phyloP scores from a whole-genome alignment of 139 green algal genomes.

The Chlorokybus atmophyticus region DNA sequence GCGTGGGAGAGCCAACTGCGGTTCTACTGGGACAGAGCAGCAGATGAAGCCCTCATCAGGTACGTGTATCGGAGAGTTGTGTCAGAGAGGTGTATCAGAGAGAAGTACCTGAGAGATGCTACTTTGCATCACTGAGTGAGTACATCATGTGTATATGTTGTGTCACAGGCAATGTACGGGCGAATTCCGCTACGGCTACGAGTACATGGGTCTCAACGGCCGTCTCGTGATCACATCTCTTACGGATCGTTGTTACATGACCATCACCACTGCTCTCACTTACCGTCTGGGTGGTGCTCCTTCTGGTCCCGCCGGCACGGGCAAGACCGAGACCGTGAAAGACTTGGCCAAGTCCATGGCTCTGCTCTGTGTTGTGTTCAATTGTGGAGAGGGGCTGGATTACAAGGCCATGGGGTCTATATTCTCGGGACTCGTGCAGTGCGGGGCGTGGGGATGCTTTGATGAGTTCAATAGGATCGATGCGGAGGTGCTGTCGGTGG shows the following conservation, averaged over 20 bases:
- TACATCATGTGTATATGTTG: too few relatives aligned
- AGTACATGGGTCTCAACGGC: slow-evolving; percentile 74
- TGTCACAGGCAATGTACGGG: slow-evolving; percentile 58
- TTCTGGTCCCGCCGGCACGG: slow-evolving; percentile 59
- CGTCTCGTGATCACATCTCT: slow-evolving; percentile 68
- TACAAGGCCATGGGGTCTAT: slow-evolving; percentile 78
- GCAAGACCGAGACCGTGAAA: slow-evolving; percentile 66
- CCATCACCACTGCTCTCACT: slow-evolving; percentile 63
- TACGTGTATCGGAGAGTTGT: too few relatives aligned
- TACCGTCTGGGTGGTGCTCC: slow-evolving; percentile 63
- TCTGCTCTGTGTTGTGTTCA: slow-evolving; percentile 76
- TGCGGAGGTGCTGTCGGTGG: slow-evolving; percentile 60
- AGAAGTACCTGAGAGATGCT: too few relatives aligned
- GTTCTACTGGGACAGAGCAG: slow-evolving; percentile 58
- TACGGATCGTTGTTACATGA: slow-evolving; percentile 80
- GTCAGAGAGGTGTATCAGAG: too few relatives aligned
- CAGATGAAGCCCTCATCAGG: slow-evolving; percentile 64
- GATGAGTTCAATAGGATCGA: slow-evolving; percentile 84
- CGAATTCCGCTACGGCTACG: slow-evolving; percentile 61
- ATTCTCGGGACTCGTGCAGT: slow-evolving; percentile 69
- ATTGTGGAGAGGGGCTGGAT: slow-evolving; percentile 73
- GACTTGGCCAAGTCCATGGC: slow-evolving; percentile 67
- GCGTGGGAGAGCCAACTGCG: slow-evolving; percentile 71
- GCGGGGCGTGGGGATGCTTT: slow-evolving; percentile 73
- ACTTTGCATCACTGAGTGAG: too few relatives aligned